phyloP scores from a whole-genome alignment of 225 moss, liverwort and hornwort species.

The Polytrichum formosum region DNA sequence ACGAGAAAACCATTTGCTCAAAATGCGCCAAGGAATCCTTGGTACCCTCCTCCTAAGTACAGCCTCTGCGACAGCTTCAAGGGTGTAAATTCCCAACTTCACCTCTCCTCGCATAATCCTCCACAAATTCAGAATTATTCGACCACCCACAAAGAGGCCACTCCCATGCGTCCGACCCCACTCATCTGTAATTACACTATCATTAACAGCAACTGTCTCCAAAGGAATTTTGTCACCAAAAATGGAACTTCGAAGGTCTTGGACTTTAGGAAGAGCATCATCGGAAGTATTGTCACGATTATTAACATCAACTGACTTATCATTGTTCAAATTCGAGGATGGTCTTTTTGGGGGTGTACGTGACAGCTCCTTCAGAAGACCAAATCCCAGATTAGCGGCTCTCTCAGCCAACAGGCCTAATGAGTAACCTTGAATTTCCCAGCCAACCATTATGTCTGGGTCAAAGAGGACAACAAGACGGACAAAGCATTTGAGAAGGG shows the following conservation, averaged over 20 bases:
- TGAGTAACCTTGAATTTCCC: constrained; percentile 95
- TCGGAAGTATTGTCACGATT: constrained; percentile 14
- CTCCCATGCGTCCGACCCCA: constrained; percentile 98
- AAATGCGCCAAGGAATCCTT: constrained; percentile 70
- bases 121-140: constrained; percentile 88
- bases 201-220: constrained; percentile 56
- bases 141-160: constrained; percentile 85
- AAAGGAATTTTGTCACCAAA: constrained; percentile 59
- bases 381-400: constrained; percentile 80
- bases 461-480: constrained; percentile 78
- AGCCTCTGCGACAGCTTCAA: constrained; percentile 96
- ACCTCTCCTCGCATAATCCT: constrained; percentile 98
- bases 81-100: constrained; percentile 85
- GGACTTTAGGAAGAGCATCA: constrained; percentile 26
- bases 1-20: constrained; percentile 77
- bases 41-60: constrained; percentile 85
- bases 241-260: constrained; percentile 55
- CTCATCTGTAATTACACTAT: constrained; percentile 87
- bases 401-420: constrained; percentile 91
- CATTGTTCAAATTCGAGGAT: constrained; percentile 12
- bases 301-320: constrained; percentile 15
- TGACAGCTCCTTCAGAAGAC: constrained; percentile 87
- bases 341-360: constrained; percentile 60
- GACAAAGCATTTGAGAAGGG: constrained; percentile 75
- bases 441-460: constrained; percentile 93